Conservation (phyloP, 345 rosid genomes). For the Murraya koenigii region DNA sequence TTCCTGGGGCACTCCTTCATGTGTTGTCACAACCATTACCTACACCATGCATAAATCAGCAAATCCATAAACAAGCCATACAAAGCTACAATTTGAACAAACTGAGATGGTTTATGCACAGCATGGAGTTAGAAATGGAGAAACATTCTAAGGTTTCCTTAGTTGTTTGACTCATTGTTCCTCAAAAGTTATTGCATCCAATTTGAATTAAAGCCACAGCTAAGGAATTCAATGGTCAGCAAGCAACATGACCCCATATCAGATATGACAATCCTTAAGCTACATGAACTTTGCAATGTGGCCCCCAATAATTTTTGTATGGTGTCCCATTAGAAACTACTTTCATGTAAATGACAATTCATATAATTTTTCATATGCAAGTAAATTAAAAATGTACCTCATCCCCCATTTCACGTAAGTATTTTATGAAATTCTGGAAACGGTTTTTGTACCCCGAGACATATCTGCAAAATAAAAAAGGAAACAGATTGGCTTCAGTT, state of each 20-base stretch:
- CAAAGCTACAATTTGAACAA: conserved; percentile 2
- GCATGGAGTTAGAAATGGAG: conserved; percentile 7
- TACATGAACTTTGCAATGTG: neutral
- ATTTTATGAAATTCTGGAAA: conserved; percentile 92
- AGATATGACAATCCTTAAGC: neutral
- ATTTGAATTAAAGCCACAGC: neutral
- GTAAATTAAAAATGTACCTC: conserved; percentile 51
- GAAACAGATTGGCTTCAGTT: conserved; percentile 2
- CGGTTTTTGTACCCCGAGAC: conserved; percentile 96
- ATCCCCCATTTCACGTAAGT: conserved; percentile 96
- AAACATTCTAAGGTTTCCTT: neutral
- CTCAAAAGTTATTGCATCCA: neutral
- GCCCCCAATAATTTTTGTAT: neutral
- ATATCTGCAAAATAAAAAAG: conserved; percentile 61
- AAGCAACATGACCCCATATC: neutral
- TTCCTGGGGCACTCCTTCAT: conserved; percentile 95
- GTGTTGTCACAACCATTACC: conserved; percentile 98
- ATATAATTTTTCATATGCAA: neutral
- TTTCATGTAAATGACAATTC: neutral
- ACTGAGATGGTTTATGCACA: neutral
- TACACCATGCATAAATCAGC: conserved; percentile 21
- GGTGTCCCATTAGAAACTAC: neutral
- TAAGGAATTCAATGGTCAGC: neutral
- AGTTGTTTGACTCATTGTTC: neutral
- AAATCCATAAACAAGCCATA: neutral